These are phyloP conservation scores for Kokia cookei DNA, from an alignment of 441 rosid species.

Conservation along the genomic window DNA sequence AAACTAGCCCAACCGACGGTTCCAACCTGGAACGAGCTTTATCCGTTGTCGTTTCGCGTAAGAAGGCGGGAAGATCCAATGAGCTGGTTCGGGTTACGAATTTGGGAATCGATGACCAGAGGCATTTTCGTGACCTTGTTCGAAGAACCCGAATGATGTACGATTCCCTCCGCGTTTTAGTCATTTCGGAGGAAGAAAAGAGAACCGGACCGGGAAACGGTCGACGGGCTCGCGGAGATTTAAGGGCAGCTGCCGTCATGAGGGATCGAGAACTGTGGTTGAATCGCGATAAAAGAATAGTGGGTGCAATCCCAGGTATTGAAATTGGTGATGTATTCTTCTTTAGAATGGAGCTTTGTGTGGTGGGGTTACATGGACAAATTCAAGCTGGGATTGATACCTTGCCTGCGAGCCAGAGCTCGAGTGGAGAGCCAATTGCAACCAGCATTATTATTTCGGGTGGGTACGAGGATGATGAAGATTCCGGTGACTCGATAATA, in stretches of 20 bases:
- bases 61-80: slow-evolving; percentile 37
- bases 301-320: slow-evolving; percentile 75
- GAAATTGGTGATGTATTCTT: slow-evolving; percentile 72
- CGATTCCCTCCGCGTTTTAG: slow-evolving; percentile 53
- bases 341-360: slow-evolving; percentile 62
- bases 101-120: slow-evolving; percentile 50
- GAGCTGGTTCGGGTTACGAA: slow-evolving; percentile 84
- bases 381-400: slow-evolving; percentile 84
- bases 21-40: neutral
- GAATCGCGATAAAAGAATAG: slow-evolving; percentile 60
- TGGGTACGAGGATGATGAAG: slow-evolving; percentile 88
- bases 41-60: slow-evolving; percentile 18
- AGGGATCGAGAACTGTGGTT: slow-evolving; percentile 56
- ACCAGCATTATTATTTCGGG: slow-evolving; percentile 79
- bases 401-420: slow-evolving; percentile 51
- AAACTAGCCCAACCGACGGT: neutral
- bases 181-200: slow-evolving; percentile 39
- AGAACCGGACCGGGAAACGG: slow-evolving; percentile 19
- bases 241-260: slow-evolving; percentile 68
- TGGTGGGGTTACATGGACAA: slow-evolving; percentile 75
- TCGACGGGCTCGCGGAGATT: slow-evolving; percentile 54
- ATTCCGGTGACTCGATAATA: slow-evolving; percentile 53
- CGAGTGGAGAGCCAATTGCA: slow-evolving; percentile 74
- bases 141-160: slow-evolving; percentile 66
- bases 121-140: slow-evolving; percentile 57